Evolutionary conservation across 305 asterid species (phyloP).

Genomic region (Fraxinus angustifolia): DNA sequence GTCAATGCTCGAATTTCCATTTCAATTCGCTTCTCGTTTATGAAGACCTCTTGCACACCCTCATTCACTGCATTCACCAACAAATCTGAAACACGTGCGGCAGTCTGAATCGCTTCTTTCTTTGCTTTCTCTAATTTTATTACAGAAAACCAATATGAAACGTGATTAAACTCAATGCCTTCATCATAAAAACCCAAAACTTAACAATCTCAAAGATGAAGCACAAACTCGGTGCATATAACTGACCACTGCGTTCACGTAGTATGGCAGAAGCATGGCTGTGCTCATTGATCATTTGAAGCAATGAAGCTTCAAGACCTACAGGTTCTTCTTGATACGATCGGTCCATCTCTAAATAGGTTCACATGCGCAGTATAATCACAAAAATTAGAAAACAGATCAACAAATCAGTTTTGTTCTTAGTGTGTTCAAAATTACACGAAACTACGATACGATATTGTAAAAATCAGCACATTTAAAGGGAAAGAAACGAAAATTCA

Average conservation of each 20-base stretch:
- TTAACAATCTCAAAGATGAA: background rate
- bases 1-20: conserved; percentile 68
- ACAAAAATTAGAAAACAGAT: background rate
- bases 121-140: conserved; percentile 59
- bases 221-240: background rate
- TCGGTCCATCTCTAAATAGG: background rate
- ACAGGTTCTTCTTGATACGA: conserved; percentile 38
- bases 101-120: conserved; percentile 63
- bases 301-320: conserved; percentile 62
- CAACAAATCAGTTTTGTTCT: background rate
- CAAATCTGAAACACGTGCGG: conserved; percentile 57
- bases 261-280: conserved; percentile 41
- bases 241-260: conserved; percentile 59
- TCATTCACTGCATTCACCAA: conserved; percentile 72
- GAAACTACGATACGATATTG: background rate
- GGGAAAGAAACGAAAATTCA: background rate
- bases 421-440: background rate
- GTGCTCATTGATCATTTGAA: conserved; percentile 60
- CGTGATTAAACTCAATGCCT: background rate
- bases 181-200: background rate
- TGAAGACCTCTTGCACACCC: conserved; percentile 68
- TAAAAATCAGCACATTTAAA: background rate
- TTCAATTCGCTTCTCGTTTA: conserved; percentile 76
- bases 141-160: background rate
- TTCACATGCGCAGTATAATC: background rate